phyloP scores from a whole-genome alignment of 179 eudicot species.

The Silene noctiflora region DNA sequence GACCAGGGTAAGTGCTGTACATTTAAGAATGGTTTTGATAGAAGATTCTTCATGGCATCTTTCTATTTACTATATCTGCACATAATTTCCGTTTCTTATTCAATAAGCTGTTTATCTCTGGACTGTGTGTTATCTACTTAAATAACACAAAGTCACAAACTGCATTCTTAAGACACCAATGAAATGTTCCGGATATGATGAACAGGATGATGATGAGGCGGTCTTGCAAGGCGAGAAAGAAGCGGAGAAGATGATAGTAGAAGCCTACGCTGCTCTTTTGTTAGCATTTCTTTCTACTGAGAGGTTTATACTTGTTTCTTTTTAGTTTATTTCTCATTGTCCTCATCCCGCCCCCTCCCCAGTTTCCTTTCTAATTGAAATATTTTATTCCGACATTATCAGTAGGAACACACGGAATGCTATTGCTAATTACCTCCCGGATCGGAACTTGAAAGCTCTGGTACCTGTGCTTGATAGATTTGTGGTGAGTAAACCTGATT shows the following conservation, averaged over 20 bases:
- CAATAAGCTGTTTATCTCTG: background rate
- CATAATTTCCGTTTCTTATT: background rate
- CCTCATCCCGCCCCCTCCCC: background rate
- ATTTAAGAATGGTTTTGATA: background rate
- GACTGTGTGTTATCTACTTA: background rate
- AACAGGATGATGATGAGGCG: constrained; percentile 78
- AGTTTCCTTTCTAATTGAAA: constrained; percentile 14
- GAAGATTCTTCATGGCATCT: background rate
- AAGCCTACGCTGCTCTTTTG: constrained; percentile 90
- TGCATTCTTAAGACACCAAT: background rate
- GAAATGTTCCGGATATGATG: background rate
- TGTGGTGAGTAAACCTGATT: constrained; percentile 58
- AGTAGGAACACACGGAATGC: constrained; percentile 65
- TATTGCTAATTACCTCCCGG: constrained; percentile 71
- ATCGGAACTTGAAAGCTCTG: constrained; percentile 58
- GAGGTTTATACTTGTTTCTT: constrained; percentile 42
- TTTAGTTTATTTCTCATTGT: constrained; percentile 5
- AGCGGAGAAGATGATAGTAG: constrained; percentile 95
- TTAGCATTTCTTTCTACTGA: constrained; percentile 94
- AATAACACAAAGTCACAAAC: background rate
- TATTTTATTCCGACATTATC: constrained; percentile 23
- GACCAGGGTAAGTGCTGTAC: background rate
- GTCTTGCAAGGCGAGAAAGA: constrained; percentile 87
- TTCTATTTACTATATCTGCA: background rate
- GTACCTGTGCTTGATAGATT: constrained; percentile 98